phyloP scores from a whole-genome alignment of 2,329 filamentous ascomycete genomes.

The Arthrobotrys megalospora region DNA sequence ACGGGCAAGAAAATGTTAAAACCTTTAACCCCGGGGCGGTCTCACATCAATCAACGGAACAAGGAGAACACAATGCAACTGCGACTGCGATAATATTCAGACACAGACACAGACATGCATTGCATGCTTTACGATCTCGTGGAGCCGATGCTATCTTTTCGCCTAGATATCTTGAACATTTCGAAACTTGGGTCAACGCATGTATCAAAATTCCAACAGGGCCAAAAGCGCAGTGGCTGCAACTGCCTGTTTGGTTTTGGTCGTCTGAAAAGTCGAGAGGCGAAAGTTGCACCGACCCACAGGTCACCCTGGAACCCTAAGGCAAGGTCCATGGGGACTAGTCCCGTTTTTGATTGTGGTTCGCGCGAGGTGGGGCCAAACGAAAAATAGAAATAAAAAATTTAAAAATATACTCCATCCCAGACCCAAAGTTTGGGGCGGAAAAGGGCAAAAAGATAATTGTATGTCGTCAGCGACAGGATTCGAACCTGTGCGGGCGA shows the following conservation, averaged over 20 bases:
- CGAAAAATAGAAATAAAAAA: not conserved
- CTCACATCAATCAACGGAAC: constrained; percentile 1
- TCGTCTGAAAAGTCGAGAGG: constrained; percentile 20
- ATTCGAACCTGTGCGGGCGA: constrained; percentile 62
- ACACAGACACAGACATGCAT: constrained; percentile 17
- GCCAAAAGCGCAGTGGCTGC: constrained; percentile 20
- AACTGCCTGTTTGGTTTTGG: constrained; percentile 15
- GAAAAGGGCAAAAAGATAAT: constrained; percentile 39
- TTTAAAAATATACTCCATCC: no score
- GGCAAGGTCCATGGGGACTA: not conserved
- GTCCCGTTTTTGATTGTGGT: not conserved
- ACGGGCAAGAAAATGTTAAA: not conserved
- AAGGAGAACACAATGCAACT: constrained; percentile 16
- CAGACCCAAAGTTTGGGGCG: not conserved
- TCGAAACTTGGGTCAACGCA: constrained; percentile 21
- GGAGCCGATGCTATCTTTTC: not conserved
- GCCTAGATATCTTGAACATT: constrained; percentile 13
- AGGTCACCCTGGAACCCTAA: constrained; percentile 8
- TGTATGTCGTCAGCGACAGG: constrained; percentile 61
- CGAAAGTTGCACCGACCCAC: constrained; percentile 15
- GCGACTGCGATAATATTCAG: constrained; percentile 19
- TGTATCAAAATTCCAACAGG: constrained; percentile 35
- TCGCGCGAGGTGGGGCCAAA: not conserved
- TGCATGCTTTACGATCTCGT: constrained; percentile 24
- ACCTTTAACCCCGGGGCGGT: not conserved